These are phyloP conservation scores for Diaporthe ampelina DNA, from an alignment of 2,329 filamentous ascomycete genomes.

Conservation along the genomic window DNA sequence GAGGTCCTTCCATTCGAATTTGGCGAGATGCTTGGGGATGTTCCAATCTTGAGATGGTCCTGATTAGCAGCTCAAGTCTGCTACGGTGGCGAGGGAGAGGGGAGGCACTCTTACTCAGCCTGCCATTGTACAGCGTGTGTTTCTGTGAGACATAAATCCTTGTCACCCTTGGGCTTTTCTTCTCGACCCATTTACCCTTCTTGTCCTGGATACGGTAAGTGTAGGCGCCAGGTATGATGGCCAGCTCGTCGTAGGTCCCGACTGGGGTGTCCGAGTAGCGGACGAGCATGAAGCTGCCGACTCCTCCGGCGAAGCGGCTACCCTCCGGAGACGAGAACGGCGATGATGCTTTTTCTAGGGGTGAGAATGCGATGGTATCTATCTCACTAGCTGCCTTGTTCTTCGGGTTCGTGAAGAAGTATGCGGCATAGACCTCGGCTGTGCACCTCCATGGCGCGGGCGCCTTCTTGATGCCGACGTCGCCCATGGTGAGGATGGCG, in stretches of 20 bases:
- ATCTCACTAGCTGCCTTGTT: conserved; percentile 49
- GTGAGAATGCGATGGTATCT: conserved; percentile 58
- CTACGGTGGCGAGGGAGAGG: neutral
- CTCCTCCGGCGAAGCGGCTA: conserved; percentile 58
- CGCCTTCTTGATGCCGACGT: conserved; percentile 35
- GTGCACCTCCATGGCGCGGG: conserved; percentile 61
- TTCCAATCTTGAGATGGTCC: conserved; percentile 62
- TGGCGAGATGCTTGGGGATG: conserved; percentile 68
- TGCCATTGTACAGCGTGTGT: conserved; percentile 65
- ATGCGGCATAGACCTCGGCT: conserved; percentile 59
- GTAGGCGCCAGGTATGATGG: conserved; percentile 62
- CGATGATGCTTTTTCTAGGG: conserved; percentile 61
- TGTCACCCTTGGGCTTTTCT: conserved; percentile 60
- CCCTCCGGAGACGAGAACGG: conserved; percentile 53
- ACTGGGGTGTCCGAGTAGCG: conserved; percentile 65
- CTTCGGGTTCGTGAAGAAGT: conserved; percentile 53
- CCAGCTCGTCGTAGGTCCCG: conserved; percentile 67
- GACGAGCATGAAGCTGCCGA: conserved; percentile 64
- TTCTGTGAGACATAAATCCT: conserved; percentile 69
- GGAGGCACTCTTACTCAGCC: conserved; percentile 56
- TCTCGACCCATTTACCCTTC: conserved; percentile 50
- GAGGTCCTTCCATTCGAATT: conserved; percentile 60
- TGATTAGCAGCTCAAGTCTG: neutral
- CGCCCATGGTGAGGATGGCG: neutral
- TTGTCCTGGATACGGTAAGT: conserved; percentile 55